Evolutionary conservation across 768 basidiomycete species (phyloP).

Genomic region (Mycena latifolia): DNA sequence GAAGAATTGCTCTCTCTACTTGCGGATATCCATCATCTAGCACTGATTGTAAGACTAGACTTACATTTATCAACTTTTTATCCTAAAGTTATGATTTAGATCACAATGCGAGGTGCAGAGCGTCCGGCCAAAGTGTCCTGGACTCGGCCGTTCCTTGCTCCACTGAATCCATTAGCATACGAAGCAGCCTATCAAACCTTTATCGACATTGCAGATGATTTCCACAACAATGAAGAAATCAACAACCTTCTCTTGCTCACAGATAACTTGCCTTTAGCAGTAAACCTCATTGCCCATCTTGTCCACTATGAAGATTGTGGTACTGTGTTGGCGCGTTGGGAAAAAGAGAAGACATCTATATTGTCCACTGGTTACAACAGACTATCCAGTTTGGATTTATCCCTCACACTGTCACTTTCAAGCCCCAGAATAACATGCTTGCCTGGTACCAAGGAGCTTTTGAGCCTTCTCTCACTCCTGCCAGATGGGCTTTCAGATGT

Average conservation of each 20-base stretch:
- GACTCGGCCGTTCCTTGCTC: no score
- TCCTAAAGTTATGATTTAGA: no score
- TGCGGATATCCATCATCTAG: neutral
- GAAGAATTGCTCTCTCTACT: constrained; percentile 7
- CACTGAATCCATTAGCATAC: neutral
- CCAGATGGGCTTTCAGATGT: constrained; percentile 12
- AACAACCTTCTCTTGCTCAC: constrained; percentile 5
- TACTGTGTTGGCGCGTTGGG: constrained; percentile 6
- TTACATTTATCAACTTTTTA: no score
- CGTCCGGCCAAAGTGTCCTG: no score
- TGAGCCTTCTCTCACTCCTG: neutral
- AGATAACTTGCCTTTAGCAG: constrained; percentile 21
- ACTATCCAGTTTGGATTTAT: constrained; percentile 14
- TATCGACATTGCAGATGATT: constrained; percentile 3
- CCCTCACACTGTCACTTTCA: constrained; percentile 16
- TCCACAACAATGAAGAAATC: neutral
- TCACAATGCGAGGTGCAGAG: no score
- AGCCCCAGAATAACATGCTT: constrained; percentile 12
- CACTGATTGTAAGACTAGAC: neutral
- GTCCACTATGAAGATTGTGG: constrained; percentile 9
- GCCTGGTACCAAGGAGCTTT: neutral
- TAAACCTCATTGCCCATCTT: constrained; percentile 16
- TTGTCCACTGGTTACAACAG: constrained; percentile 17
- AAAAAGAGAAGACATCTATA: constrained; percentile 6
- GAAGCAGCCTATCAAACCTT: neutral